Evolutionary conservation across 148 eudicot species (phyloP).

Genomic region (Rhododendron mucronatum): DNA sequence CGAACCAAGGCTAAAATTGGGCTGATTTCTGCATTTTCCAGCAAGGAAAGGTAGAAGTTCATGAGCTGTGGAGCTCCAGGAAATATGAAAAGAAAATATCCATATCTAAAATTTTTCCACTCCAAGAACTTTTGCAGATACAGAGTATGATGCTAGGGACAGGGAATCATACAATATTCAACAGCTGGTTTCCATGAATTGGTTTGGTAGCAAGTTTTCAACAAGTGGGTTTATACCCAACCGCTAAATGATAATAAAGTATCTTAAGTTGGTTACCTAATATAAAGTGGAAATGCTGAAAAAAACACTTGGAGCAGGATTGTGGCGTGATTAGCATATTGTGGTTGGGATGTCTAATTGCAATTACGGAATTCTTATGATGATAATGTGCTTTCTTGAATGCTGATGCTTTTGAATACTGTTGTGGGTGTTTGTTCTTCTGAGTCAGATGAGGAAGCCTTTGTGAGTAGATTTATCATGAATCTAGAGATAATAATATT

Average conservation of each 20-base stretch:
- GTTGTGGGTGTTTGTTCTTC: background rate
- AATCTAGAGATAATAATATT: background rate
- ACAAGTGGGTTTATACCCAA: background rate
- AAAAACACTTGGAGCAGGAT: background rate
- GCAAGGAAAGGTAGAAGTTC: background rate
- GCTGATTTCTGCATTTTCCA: background rate
- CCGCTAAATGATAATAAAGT: background rate
- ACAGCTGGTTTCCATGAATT: background rate
- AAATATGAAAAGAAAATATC: background rate
- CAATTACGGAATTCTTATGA: background rate
- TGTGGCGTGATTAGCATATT: background rate
- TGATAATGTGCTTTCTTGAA: background rate
- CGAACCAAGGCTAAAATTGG: background rate
- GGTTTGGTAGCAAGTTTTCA: background rate
- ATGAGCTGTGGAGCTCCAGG: background rate
- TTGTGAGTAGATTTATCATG: background rate
- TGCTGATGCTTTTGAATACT: background rate
- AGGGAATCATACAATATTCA: background rate
- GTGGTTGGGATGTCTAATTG: background rate
- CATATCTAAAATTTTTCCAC: background rate
- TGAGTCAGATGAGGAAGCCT: background rate
- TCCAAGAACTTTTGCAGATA: background rate
- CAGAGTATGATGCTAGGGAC: background rate
- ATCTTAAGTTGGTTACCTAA: background rate
- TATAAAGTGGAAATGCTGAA: background rate